These are phyloP conservation scores for Boletellus deceptivus DNA, from an alignment of 1,284 basidiomycete genomes.

Conservation along the genomic window DNA sequence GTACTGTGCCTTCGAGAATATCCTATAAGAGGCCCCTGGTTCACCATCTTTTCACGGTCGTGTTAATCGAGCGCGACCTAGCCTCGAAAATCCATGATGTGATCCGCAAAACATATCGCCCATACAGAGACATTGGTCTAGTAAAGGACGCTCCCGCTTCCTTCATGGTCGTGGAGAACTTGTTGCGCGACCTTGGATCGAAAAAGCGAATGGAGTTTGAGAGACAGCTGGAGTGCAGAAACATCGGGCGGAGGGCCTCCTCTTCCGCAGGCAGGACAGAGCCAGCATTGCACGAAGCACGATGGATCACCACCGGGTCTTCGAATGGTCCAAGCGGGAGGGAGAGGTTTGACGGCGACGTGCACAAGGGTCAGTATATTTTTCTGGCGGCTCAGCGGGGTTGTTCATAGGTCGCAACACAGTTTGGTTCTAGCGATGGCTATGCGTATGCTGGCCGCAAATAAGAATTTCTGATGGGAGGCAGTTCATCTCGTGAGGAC, in stretches of 20 bases:
- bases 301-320: slow-evolving; percentile 2
- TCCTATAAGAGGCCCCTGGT: slow-evolving; percentile 14
- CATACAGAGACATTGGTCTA: slow-evolving; percentile 11
- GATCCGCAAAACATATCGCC: slow-evolving; percentile 23
- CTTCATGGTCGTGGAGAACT: slow-evolving; percentile 11
- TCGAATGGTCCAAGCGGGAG: too few relatives aligned
- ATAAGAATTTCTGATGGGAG: too few relatives aligned
- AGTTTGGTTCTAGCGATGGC: neutral
- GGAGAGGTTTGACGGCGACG: too few relatives aligned
- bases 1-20: slow-evolving; percentile 17
- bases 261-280: slow-evolving; percentile 8
- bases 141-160: slow-evolving; percentile 15
- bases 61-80: slow-evolving; percentile 13
- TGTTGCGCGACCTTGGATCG: slow-evolving; percentile 6
- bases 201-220: slow-evolving; percentile 21
- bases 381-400: neutral
- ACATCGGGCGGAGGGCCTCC: slow-evolving; percentile 23
- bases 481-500: too few relatives aligned
- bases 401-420: neutral
- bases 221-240: slow-evolving; percentile 12
- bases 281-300: slow-evolving; percentile 20
- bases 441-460: neutral
- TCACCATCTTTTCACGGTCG: slow-evolving; percentile 17
- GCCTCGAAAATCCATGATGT: slow-evolving; percentile 11
- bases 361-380: neutral